phyloP scores from a whole-genome alignment of 306 rosid species.

The Vicia sativa region DNA sequence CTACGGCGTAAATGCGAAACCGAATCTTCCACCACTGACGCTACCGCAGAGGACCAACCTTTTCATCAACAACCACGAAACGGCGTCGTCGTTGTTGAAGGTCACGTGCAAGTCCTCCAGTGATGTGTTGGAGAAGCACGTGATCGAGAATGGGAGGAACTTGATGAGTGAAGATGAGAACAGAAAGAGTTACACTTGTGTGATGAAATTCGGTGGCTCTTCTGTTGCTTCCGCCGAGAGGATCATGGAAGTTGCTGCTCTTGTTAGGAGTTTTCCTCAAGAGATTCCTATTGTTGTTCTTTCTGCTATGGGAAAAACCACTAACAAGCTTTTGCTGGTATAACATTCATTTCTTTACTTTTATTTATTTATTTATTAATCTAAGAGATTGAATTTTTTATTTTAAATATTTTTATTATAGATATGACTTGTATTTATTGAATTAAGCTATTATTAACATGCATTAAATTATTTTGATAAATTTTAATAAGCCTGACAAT shows the following conservation, averaged over 20 bases:
- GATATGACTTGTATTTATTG: too few species aligned
- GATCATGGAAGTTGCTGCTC: constrained; percentile 82
- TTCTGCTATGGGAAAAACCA: constrained; percentile 97
- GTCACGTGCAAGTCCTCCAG: constrained; percentile 49
- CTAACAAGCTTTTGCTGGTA: constrained; percentile 91
- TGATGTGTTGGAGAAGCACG: constrained; percentile 58
- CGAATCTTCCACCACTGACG: neutral
- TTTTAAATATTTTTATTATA: too few species aligned
- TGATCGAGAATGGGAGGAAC: constrained; percentile 29
- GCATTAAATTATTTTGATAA: neutral
- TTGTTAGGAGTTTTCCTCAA: constrained; percentile 75
- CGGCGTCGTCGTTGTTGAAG: constrained; percentile 37
- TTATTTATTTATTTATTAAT: too few species aligned
- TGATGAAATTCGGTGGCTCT: constrained; percentile 97
- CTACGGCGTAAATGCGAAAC: neutral
- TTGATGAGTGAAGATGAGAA: constrained; percentile 45
- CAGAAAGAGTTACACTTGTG: constrained; percentile 66
- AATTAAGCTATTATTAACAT: neutral
- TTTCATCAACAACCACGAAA: neutral
- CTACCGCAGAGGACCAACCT: neutral
- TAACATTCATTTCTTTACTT: constrained; percentile 45
- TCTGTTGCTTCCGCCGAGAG: constrained; percentile 85
- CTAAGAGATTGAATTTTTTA: too few species aligned
- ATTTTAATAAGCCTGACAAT: too few species aligned
- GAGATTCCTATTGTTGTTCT: constrained; percentile 89